Conservation (phyloP, 1,139 yeast species). For the Schwanniomyces etchellsii region DNA sequence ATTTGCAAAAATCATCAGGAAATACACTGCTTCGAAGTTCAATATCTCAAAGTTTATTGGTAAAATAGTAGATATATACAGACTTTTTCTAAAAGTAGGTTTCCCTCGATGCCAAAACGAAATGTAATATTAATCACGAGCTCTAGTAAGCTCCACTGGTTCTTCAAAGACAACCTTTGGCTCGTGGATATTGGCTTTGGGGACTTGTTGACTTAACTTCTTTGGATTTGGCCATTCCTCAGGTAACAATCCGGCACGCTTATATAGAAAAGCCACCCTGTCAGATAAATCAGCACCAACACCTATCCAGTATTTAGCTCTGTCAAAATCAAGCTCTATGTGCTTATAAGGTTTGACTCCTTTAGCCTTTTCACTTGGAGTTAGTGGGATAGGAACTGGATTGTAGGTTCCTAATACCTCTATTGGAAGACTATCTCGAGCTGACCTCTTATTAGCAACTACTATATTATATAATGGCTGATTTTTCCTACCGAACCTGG, state of each 20-base stretch:
- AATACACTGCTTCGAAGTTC: neutral
- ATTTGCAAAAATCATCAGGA: too few species aligned
- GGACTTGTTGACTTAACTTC: slow-evolving; percentile 30
- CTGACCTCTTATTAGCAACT: slow-evolving; percentile 68
- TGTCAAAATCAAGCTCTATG: slow-evolving; percentile 74
- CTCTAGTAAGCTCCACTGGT: slow-evolving; percentile 28
- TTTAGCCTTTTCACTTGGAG: slow-evolving; percentile 47
- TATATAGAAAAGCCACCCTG: slow-evolving; percentile 69
- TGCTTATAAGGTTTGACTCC: slow-evolving; percentile 70
- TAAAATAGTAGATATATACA: neutral
- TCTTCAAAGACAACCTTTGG: slow-evolving; percentile 27
- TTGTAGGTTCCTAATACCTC: slow-evolving; percentile 94
- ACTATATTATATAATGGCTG: slow-evolving; percentile 90
- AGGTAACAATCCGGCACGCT: slow-evolving; percentile 73
- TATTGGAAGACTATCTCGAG: slow-evolving; percentile 80
- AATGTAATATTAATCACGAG: slow-evolving; percentile 18
- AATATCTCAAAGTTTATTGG: neutral
- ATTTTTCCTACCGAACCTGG: slow-evolving; percentile 87
- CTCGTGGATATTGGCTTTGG: slow-evolving; percentile 24
- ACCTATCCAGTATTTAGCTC: slow-evolving; percentile 97
- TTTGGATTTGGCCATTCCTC: slow-evolving; percentile 61
- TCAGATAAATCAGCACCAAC: slow-evolving; percentile 98
- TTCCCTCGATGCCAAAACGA: too few species aligned
- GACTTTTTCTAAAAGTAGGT: too few species aligned
- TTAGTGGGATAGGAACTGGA: slow-evolving; percentile 71